A percentile compares a stretch with the other conserved stretches of the same genome.
phyloP scores from a whole-genome alignment of 371 early-diverging fungal species.

The Dipsacomyces acuminosporus region DNA sequence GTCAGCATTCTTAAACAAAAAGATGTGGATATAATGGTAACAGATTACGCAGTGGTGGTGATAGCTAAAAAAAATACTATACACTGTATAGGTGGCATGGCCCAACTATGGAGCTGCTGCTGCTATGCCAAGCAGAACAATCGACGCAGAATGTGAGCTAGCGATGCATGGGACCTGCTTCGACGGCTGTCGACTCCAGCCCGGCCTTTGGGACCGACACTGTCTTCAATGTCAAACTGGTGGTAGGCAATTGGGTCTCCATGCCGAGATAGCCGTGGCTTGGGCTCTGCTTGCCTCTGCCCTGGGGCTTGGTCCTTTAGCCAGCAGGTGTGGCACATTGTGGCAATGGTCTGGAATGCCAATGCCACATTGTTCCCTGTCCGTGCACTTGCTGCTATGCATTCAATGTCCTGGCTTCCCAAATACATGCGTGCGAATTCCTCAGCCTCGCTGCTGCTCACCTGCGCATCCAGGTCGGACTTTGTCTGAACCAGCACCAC shows the following conservation, averaged over 20 bases:
- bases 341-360: slow-evolving; percentile 25
- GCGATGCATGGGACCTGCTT: no score
- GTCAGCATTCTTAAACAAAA: neutral
- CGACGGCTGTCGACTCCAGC: no score
- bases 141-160: neutral
- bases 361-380: slow-evolving; percentile 21
- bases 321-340: slow-evolving; percentile 6
- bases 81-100: no score
- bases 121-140: neutral
- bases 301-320: slow-evolving; percentile 1
- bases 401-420: slow-evolving; percentile 4
- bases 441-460: neutral
- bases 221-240: neutral
- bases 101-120: no score
- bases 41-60: no score
- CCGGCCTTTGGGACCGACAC: no score
- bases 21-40: no score
- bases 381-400: slow-evolving; percentile 26
- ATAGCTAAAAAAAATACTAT: no score
- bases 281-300: slow-evolving; percentile 2
- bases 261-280: slow-evolving; percentile 2
- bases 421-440: slow-evolving; percentile 3
- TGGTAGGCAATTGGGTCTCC: slow-evolving; percentile 3
- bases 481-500: slow-evolving; percentile 23
- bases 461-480: slow-evolving; percentile 2